These are phyloP conservation scores for Keqinozyma sinolaborantium DNA, from an alignment of 1,139 yeast species.

Conservation along the genomic window DNA sequence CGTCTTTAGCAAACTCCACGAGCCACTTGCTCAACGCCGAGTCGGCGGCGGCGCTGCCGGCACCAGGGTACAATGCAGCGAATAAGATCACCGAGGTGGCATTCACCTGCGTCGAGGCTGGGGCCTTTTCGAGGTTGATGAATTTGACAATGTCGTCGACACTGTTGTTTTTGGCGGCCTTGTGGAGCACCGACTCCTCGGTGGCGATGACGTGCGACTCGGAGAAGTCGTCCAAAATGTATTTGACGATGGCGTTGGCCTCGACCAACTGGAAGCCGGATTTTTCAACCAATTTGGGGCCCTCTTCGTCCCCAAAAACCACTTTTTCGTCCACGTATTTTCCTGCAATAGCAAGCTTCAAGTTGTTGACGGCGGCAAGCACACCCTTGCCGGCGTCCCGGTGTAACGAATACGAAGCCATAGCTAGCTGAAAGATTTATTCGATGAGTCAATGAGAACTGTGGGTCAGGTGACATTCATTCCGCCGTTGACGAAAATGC, in stretches of 20 bases:
- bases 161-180: constrained; percentile 27
- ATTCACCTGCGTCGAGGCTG: constrained; percentile 17
- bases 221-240: constrained; percentile 48
- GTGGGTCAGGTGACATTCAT: neutral
- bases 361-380: constrained; percentile 49
- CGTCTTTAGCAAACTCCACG: constrained; percentile 30
- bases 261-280: constrained; percentile 57
- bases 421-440: neutral
- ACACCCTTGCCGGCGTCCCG: constrained; percentile 38
- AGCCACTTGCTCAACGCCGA: constrained; percentile 35
- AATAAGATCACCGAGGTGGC: constrained; percentile 47
- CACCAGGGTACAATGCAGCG: constrained; percentile 37
- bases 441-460: neutral
- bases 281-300: constrained; percentile 29
- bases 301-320: constrained; percentile 28
- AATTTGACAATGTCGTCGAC: constrained; percentile 17
- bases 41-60: constrained; percentile 3
- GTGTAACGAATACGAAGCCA: too few species aligned
- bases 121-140: constrained; percentile 9
- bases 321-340: constrained; percentile 30
- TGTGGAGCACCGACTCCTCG: constrained; percentile 33
- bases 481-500: too few species aligned
- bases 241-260: constrained; percentile 81
- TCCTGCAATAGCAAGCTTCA: constrained; percentile 59
- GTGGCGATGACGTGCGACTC: constrained; percentile 17